These are phyloP conservation scores for Lentinula raphanica DNA, from an alignment of 768 basidiomycete genomes.

Conservation along the genomic window DNA sequence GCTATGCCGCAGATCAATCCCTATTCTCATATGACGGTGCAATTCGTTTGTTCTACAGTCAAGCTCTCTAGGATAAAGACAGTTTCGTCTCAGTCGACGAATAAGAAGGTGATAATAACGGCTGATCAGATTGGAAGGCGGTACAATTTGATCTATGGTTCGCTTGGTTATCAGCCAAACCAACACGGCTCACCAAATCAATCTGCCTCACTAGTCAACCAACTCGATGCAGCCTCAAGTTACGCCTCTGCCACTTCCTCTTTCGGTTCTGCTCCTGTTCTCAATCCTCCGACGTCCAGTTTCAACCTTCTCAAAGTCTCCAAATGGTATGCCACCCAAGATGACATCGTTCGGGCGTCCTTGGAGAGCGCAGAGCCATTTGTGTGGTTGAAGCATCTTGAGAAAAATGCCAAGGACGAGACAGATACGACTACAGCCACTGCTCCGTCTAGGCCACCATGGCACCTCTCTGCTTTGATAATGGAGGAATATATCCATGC, in stretches of 20 bases:
- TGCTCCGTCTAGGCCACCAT: slow-evolving; percentile 36
- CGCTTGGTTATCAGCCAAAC: slow-evolving; percentile 29
- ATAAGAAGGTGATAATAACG: slow-evolving; percentile 60
- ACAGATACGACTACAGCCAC: not conserved
- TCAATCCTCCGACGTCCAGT: not conserved
- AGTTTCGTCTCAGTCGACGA: slow-evolving; percentile 45
- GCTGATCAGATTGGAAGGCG: slow-evolving; percentile 61
- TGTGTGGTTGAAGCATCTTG: slow-evolving; percentile 68
- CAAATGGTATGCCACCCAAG: slow-evolving; percentile 58
- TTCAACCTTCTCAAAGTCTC: slow-evolving; percentile 47
- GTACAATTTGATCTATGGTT: slow-evolving; percentile 49
- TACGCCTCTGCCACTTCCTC: slow-evolving; percentile 15
- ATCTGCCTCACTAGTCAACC: no score
- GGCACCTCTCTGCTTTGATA: slow-evolving; percentile 65
- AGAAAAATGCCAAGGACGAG: slow-evolving; percentile 20
- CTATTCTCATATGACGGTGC: no score
- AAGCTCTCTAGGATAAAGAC: slow-evolving; percentile 52
- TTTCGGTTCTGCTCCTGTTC: slow-evolving; percentile 11
- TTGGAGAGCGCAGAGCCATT: slow-evolving; percentile 65
- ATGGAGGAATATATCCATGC: slow-evolving; percentile 60
- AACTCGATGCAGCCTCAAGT: no score
- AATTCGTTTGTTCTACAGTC: slow-evolving; percentile 29
- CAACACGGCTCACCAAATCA: no score
- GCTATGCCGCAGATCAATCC: not conserved
- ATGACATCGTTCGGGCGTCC: slow-evolving; percentile 38